Percentiles rank a stretch among this genome's conserved stretches.
phyloP scores from a whole-genome alignment of 345 rosid species.

The Moricandia moricandioides region DNA sequence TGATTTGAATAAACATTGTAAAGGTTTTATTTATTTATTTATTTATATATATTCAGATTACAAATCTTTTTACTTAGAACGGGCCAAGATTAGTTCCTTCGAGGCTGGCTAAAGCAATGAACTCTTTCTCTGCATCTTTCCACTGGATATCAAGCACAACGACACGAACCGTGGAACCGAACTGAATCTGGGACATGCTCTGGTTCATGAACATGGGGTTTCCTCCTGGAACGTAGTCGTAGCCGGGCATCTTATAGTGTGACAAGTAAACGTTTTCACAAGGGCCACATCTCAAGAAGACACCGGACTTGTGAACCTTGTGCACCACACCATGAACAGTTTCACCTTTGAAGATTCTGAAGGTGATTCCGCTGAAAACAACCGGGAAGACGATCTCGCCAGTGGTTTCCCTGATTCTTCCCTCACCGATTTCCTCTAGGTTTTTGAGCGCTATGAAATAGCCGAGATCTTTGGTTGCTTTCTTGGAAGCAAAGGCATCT shows the following conservation, averaged over 20 bases:
- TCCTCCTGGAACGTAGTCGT: not conserved
- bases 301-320: constrained; percentile 1
- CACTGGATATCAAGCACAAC: not conserved
- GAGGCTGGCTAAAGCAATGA: not conserved
- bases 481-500: constrained; percentile 45
- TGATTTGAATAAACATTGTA: too few species aligned
- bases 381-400: constrained; percentile 76
- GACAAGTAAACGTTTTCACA: constrained; percentile 54
- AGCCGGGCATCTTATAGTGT: constrained; percentile 51
- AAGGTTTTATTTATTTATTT: not conserved
- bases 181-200: constrained; percentile 4
- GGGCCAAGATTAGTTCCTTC: constrained; percentile 21
- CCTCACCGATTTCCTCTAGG: constrained; percentile 58
- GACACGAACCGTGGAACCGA: not conserved
- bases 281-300: constrained; percentile 1
- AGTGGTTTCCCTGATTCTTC: constrained; percentile 38
- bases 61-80: not conserved
- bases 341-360: constrained; percentile 78
- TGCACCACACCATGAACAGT: constrained; percentile 44
- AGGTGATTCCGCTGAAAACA: constrained; percentile 48
- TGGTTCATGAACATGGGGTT: not conserved
- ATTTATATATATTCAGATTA: not conserved
- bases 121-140: constrained; percentile 4
- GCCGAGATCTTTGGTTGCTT: constrained; percentile 55
- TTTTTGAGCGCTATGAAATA: constrained; percentile 54